phyloP scores from a whole-genome alignment of 1,139 yeast genomes.

The Kodamaea sp. region DNA sequence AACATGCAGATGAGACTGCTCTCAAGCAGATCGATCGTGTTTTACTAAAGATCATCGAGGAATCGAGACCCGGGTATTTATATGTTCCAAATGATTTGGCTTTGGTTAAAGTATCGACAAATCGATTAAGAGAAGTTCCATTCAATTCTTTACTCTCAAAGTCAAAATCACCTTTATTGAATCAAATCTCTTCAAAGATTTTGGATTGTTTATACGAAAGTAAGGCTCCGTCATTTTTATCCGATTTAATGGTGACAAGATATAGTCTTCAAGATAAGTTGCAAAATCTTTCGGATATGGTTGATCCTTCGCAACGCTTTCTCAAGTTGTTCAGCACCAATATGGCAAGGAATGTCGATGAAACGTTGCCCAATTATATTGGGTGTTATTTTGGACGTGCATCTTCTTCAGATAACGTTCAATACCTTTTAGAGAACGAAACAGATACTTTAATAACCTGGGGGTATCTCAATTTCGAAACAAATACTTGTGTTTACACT shows the following conservation, averaged over 20 bases:
- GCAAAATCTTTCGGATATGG: slow-evolving; percentile 40
- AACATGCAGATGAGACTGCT: slow-evolving; percentile 46
- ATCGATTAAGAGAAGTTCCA: slow-evolving; percentile 18
- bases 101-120: slow-evolving; percentile 43
- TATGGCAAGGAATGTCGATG: slow-evolving; percentile 61
- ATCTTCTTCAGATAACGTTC: slow-evolving; percentile 21
- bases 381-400: slow-evolving; percentile 60
- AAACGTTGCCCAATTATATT: slow-evolving; percentile 51
- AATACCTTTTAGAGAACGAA: slow-evolving; percentile 26
- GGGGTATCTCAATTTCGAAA: slow-evolving; percentile 53
- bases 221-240: slow-evolving; percentile 57
- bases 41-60: slow-evolving; percentile 49
- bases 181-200: slow-evolving; percentile 43
- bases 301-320: slow-evolving; percentile 20
- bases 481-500: slow-evolving; percentile 47
- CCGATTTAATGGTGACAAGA: slow-evolving; percentile 63
- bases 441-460: slow-evolving; percentile 50
- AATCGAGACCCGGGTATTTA: slow-evolving; percentile 75
- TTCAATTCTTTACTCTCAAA: slow-evolving; percentile 9
- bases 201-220: slow-evolving; percentile 49
- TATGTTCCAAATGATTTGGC: slow-evolving; percentile 72
- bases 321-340: slow-evolving; percentile 31
- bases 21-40: slow-evolving; percentile 55
- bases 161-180: slow-evolving; percentile 17
- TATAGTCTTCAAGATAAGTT: slow-evolving; percentile 42